These are phyloP conservation scores for Populus pruinosa DNA, from an alignment of 345 rosid species.

Conservation along the genomic window DNA sequence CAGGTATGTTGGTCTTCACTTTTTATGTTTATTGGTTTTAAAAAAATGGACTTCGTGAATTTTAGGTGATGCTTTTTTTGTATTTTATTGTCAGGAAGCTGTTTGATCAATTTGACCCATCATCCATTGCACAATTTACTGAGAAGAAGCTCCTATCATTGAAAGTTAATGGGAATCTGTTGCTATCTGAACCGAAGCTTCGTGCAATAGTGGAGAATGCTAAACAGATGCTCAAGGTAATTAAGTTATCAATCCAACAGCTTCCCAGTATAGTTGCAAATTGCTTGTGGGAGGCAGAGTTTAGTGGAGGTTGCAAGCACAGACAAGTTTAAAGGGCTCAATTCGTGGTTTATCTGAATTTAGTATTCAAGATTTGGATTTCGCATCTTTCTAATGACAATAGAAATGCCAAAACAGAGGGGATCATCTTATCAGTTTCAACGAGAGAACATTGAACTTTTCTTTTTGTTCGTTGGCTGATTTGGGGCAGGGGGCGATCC, in stretches of 20 bases:
- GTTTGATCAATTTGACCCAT: conserved; percentile 63
- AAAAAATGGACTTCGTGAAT: neutral
- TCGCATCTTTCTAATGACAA: neutral
- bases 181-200: conserved; percentile 83
- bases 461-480: neutral
- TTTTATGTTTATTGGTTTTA: neutral
- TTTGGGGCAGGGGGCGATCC: neutral
- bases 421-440: neutral
- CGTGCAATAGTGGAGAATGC: conserved; percentile 85
- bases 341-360: neutral
- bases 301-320: neutral
- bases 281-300: neutral
- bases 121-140: conserved; percentile 54
- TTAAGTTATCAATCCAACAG: conserved; percentile 5
- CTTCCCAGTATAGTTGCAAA: neutral
- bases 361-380: neutral
- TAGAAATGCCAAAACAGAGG: neutral
- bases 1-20: conserved; percentile 40
- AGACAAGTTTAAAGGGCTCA: neutral
- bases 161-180: conserved; percentile 53
- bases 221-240: conserved; percentile 68
- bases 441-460: neutral
- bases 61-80: conserved; percentile 16
- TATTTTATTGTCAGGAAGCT: conserved; percentile 52
- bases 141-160: conserved; percentile 68